Evolutionary conservation across 345 rosid species (phyloP).

Genomic region (Melastoma malabathricum): DNA sequence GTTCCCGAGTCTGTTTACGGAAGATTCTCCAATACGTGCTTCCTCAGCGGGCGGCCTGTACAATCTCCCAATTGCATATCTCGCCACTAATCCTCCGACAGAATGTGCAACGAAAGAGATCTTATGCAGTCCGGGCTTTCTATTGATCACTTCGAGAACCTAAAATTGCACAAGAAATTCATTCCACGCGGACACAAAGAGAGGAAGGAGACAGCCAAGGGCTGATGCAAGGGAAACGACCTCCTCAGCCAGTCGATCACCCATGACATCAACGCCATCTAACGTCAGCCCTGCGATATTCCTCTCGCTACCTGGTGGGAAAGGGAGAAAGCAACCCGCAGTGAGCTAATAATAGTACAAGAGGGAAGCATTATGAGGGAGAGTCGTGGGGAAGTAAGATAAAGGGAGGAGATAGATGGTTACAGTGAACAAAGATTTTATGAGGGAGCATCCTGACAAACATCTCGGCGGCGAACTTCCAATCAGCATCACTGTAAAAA

Average conservation of each 20-base stretch:
- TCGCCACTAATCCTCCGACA: conserved; percentile 80
- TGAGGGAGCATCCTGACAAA: conserved; percentile 67
- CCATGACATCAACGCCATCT: conserved; percentile 98
- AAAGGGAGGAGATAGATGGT: conserved; percentile 11
- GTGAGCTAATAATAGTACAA: neutral
- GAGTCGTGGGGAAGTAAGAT: too few relatives aligned
- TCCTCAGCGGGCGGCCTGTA: conserved; percentile 32
- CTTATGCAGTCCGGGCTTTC: conserved; percentile 48
- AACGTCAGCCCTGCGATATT: conserved; percentile 48
- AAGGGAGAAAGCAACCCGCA: neutral
- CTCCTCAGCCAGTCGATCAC: conserved; percentile 81
- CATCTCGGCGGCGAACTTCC: conserved; percentile 90
- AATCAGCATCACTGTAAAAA: conserved; percentile 58
- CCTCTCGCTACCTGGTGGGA: conserved; percentile 58
- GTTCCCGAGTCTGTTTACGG: conserved; percentile 3
- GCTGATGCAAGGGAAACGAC: conserved; percentile 15
- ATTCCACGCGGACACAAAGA: neutral
- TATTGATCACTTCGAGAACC: conserved; percentile 67
- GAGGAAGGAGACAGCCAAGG: neutral
- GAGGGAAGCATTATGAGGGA: neutral
- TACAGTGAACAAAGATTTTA: conserved; percentile 82
- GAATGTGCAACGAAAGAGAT: conserved; percentile 93
- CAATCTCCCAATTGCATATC: conserved; percentile 86
- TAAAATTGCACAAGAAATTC: conserved; percentile 7
- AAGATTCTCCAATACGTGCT: neutral